phyloP scores from a whole-genome alignment of 208 protist species.

The Leishmania major region DNA sequence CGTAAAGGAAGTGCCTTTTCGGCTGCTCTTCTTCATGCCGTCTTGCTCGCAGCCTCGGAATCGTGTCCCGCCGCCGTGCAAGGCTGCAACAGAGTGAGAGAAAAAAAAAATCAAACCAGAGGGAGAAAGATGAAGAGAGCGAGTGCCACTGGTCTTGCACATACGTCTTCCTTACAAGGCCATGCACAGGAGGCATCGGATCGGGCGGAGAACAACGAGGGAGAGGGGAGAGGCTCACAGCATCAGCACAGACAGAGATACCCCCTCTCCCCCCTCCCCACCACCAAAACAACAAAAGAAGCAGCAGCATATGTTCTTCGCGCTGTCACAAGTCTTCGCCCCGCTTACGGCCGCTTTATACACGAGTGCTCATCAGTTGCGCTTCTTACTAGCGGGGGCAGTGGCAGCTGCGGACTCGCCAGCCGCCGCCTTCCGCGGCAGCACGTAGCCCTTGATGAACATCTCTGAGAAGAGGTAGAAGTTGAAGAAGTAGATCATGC shows the following conservation, averaged over 20 bases:
- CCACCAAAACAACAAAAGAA: not conserved
- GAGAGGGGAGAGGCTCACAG: not conserved
- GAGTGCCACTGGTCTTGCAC: not conserved
- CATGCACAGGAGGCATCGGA: not conserved
- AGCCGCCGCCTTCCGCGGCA: slow-evolving; percentile 28
- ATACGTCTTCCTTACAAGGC: not conserved
- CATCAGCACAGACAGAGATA: not conserved
- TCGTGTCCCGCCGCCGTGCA: slow-evolving; percentile 1
- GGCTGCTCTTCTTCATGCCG: not conserved
- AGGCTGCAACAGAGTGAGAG: not conserved
- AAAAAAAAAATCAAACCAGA: not conserved
- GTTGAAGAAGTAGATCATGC: slow-evolving; percentile 92
- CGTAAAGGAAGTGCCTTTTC: not conserved
- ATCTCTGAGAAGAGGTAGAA: slow-evolving; percentile 92
- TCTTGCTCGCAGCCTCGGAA: not conserved
- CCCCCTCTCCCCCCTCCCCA: not conserved
- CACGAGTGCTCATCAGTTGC: slow-evolving; percentile 1
- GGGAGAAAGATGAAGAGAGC: not conserved
- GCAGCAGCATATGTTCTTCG: not conserved
- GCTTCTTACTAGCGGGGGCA: slow-evolving; percentile 15
- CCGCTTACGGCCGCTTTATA: not conserved
- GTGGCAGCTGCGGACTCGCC: not conserved
- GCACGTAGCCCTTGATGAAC: slow-evolving; percentile 86
- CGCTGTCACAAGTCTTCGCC: not conserved
- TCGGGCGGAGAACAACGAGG: not conserved